Percentiles rank a stretch among this genome's conserved stretches.
Conservation (phyloP, 2,329 filamentous ascomycete species). For the Sarocladiaceae sp. region DNA sequence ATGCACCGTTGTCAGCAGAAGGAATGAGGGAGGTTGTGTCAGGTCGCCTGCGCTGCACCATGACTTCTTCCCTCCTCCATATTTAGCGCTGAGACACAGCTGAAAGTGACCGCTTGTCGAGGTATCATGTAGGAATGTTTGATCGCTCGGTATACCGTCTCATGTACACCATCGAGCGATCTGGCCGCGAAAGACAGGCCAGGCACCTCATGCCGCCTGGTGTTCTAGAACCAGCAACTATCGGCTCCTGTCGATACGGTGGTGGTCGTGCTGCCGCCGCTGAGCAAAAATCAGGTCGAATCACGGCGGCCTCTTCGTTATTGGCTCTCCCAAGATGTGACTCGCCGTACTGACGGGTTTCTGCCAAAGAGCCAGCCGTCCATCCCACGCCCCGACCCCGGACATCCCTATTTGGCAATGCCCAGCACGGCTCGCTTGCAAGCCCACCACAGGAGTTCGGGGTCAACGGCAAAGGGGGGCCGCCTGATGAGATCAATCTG, state of each 20-base stretch:
- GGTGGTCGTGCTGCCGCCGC: background rate
- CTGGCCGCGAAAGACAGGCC: background rate
- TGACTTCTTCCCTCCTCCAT: background rate
- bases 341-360: too few relatives aligned
- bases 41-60: too few relatives aligned
- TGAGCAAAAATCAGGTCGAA: background rate
- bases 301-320: background rate
- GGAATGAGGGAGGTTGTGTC: too few relatives aligned
- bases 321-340: too few relatives aligned
- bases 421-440: background rate
- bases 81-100: background rate
- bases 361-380: background rate
- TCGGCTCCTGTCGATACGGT: background rate
- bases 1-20: too few relatives aligned
- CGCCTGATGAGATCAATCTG: background rate
- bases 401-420: conserved; percentile 3
- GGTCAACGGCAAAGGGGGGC: background rate
- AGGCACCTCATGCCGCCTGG: background rate
- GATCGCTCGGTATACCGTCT: background rate
- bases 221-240: background rate
- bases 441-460: too few relatives aligned
- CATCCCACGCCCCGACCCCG: conserved; percentile 3
- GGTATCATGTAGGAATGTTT: background rate
- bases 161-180: background rate
- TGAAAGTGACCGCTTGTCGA: background rate